These are phyloP conservation scores for Yamadazyma atmosphaerica DNA, from an alignment of 1,139 yeast species.

Conservation along the genomic window DNA sequence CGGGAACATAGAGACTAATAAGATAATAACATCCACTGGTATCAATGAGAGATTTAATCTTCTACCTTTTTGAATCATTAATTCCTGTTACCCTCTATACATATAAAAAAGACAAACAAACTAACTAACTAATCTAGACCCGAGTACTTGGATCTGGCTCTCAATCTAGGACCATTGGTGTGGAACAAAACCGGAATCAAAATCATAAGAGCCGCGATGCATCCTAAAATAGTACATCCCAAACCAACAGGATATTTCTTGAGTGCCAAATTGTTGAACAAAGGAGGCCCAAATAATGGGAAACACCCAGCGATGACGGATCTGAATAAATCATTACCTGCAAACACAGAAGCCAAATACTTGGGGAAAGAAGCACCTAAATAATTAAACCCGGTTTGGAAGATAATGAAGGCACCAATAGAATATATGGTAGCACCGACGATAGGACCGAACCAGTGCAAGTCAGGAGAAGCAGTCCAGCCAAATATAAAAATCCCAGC, in stretches of 20 bases:
- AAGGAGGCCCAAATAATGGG: slow-evolving; percentile 37
- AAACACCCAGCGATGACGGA: slow-evolving; percentile 28
- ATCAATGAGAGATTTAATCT: no score
- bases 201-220: slow-evolving; percentile 54
- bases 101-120: no score
- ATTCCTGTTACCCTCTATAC: no score
- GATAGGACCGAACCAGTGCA: slow-evolving; percentile 33
- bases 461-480: slow-evolving; percentile 26
- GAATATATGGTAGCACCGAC: slow-evolving; percentile 29
- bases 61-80: no score
- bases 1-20: no score
- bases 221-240: slow-evolving; percentile 61
- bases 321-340: slow-evolving; percentile 29
- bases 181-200: slow-evolving; percentile 60
- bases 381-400: slow-evolving; percentile 45
- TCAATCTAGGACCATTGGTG: slow-evolving; percentile 27
- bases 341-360: slow-evolving; percentile 33
- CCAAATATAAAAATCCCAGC: slow-evolving; percentile 32
- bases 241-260: slow-evolving; percentile 52
- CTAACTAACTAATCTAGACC: not conserved
- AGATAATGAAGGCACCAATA: slow-evolving; percentile 28
- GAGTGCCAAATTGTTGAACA: slow-evolving; percentile 42
- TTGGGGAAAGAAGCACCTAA: slow-evolving; percentile 60
- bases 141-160: slow-evolving; percentile 52
- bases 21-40: no score